Conservation (phyloP, 2,329 filamentous ascomycete species). For the Aspergillus hiratsukae region DNA sequence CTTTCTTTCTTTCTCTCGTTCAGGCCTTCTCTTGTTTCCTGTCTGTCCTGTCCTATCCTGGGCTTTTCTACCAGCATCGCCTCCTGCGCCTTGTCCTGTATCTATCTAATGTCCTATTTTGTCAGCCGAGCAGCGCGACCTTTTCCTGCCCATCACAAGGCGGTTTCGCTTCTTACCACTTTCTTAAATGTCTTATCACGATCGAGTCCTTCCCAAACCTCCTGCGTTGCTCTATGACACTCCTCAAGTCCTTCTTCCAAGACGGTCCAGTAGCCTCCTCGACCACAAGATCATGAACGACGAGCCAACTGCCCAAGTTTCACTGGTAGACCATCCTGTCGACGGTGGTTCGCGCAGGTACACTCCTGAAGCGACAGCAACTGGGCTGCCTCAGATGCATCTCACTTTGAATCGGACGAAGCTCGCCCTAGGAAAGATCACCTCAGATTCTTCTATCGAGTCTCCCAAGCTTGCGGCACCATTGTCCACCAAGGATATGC, state of each 20-base stretch:
- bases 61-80: slow-evolving; percentile 1
- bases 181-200: slow-evolving; percentile 46
- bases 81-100: not conserved
- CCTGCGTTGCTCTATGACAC: slow-evolving; percentile 39
- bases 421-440: slow-evolving; percentile 18
- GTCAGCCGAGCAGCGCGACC: slow-evolving; percentile 6
- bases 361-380: slow-evolving; percentile 19
- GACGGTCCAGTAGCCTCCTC: slow-evolving; percentile 33
- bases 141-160: slow-evolving; percentile 2
- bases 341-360: slow-evolving; percentile 6
- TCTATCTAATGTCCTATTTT: slow-evolving; percentile 10
- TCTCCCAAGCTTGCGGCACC: slow-evolving; percentile 13
- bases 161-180: slow-evolving; percentile 4
- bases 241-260: slow-evolving; percentile 27
- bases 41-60: slow-evolving; percentile 6
- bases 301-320: slow-evolving; percentile 17
- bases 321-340: slow-evolving; percentile 16
- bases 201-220: slow-evolving; percentile 45
- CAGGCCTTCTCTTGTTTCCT: slow-evolving; percentile 7
- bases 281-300: slow-evolving; percentile 43
- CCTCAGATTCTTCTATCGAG: slow-evolving; percentile 12
- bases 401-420: slow-evolving; percentile 24
- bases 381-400: slow-evolving; percentile 22
- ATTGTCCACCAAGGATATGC: slow-evolving; percentile 19
- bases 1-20: slow-evolving; percentile 8